Conservation (phyloP, 768 basidiomycete genomes). For the Russula sp. region DNA sequence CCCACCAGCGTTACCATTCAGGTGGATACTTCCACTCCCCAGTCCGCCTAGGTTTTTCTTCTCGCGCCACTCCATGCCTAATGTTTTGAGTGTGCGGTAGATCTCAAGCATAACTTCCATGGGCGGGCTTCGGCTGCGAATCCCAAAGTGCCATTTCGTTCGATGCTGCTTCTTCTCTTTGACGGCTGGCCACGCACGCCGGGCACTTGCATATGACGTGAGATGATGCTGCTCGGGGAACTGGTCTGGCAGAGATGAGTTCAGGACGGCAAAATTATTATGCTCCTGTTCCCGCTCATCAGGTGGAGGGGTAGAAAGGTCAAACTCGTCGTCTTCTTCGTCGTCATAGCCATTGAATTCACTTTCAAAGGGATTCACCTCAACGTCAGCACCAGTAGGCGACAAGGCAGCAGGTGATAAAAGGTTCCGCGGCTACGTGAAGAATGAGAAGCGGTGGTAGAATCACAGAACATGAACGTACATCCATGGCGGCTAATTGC, state of each 20-base stretch:
- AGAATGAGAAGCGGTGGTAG: conserved; percentile 3
- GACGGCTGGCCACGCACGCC: conserved; percentile 33
- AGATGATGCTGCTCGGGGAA: conserved; percentile 63
- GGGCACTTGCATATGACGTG: conserved; percentile 54
- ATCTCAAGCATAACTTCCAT: conserved; percentile 99
- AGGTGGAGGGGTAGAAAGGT: conserved; percentile 39
- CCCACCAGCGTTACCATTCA: conserved; percentile 8
- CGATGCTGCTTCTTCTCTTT: conserved; percentile 68
- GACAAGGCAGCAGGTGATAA: conserved; percentile 62
- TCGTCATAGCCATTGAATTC: conserved; percentile 53
- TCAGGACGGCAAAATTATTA: conserved; percentile 80
- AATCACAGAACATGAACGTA: conserved; percentile 33
- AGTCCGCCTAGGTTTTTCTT: conserved; percentile 73
- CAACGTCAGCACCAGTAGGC: conserved; percentile 50
- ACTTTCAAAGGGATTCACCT: conserved; percentile 76
- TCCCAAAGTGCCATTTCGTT: conserved; percentile 97
- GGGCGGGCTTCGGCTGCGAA: conserved; percentile 86
- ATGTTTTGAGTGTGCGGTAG: conserved; percentile 79
- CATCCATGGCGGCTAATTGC: conserved; percentile 72
- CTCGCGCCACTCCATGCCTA: conserved; percentile 98
- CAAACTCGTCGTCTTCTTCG: conserved; percentile 46
- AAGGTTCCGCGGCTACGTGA: conserved; percentile 55
- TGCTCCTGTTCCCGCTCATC: conserved; percentile 33
- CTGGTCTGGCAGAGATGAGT: conserved; percentile 69
- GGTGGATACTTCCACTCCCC: conserved; percentile 38